Evolutionary conservation across 1,139 yeast genomes (phyloP).

Genomic region (Magnusiomyces tetraspermus): DNA sequence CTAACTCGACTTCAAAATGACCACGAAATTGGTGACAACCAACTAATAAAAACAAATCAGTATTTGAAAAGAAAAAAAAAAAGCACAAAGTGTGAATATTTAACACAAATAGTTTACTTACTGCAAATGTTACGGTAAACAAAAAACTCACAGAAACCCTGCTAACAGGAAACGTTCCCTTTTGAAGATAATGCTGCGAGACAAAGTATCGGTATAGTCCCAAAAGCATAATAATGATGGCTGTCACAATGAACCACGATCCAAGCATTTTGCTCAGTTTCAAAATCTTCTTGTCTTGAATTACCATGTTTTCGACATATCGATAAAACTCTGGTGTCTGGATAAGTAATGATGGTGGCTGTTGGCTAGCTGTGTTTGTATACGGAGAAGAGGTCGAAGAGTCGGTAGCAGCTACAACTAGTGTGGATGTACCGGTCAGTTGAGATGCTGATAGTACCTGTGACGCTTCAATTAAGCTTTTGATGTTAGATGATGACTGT

Average conservation of each 20-base stretch:
- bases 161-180: conserved; percentile 44
- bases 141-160: conserved; percentile 31
- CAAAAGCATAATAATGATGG: conserved; percentile 34
- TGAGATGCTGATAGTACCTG: conserved; percentile 8
- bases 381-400: background rate
- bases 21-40: conserved; percentile 9
- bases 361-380: background rate
- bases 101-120: too few species aligned
- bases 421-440: too few species aligned
- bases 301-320: background rate
- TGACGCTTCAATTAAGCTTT: conserved; percentile 10
- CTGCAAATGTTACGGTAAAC: conserved; percentile 33
- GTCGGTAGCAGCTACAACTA: too few species aligned
- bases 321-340: conserved; percentile 10
- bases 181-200: conserved; percentile 39
- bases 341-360: background rate
- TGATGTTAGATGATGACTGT: conserved; percentile 16
- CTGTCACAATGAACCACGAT: conserved; percentile 36
- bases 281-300: conserved; percentile 15
- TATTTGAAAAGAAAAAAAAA: too few species aligned
- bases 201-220: conserved; percentile 39
- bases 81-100: too few species aligned
- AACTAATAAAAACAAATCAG: too few species aligned
- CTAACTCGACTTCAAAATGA: conserved; percentile 3
- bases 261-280: conserved; percentile 25